phyloP scores from a whole-genome alignment of 805 yeast species.

The Starmerella scarabaei region DNA sequence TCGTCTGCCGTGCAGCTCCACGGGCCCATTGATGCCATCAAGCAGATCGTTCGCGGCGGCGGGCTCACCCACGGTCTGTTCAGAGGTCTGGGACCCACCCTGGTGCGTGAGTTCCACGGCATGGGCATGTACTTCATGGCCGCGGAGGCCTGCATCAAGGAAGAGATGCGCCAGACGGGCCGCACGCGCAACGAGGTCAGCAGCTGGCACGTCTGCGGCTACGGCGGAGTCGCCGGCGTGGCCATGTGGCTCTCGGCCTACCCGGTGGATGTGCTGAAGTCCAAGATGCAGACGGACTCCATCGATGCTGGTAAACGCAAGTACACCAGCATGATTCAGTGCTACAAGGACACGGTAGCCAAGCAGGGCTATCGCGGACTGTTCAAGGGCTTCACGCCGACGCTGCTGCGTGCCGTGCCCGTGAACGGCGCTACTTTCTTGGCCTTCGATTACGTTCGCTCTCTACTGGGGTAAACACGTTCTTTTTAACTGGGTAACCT shows the following conservation, averaged over 20 bases:
- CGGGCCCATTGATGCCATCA: slow-evolving; percentile 67
- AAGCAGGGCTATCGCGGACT: slow-evolving; percentile 38
- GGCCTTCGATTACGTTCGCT: slow-evolving; percentile 75
- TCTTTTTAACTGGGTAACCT: no score
- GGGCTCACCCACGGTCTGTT: slow-evolving; percentile 50
- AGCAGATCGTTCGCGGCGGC: slow-evolving; percentile 39
- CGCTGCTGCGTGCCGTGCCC: slow-evolving; percentile 92
- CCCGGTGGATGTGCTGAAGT: slow-evolving; percentile 85
- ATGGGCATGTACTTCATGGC: slow-evolving; percentile 76
- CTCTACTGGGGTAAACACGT: slow-evolving; percentile 23
- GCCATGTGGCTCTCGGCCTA: slow-evolving; percentile 74
- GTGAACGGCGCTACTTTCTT: slow-evolving; percentile 96
- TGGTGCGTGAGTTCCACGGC: slow-evolving; percentile 75
- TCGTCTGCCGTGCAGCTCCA: slow-evolving; percentile 34
- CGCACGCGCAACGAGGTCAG: slow-evolving; percentile 61
- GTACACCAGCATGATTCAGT: slow-evolving; percentile 47
- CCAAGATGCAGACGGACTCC: slow-evolving; percentile 70
- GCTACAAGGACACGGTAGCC: slow-evolving; percentile 41
- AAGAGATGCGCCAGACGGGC: slow-evolving; percentile 39
- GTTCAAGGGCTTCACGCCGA: slow-evolving; percentile 83
- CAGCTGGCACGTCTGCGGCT: slow-evolving; percentile 72
- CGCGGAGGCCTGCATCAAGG: slow-evolving; percentile 74
- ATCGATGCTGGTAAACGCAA: slow-evolving; percentile 45
- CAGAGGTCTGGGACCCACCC: slow-evolving; percentile 73
- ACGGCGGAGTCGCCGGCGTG: slow-evolving; percentile 86